Evolutionary conservation across 805 yeast genomes (phyloP).

Genomic region (Ogataea nitratoaversa): DNA sequence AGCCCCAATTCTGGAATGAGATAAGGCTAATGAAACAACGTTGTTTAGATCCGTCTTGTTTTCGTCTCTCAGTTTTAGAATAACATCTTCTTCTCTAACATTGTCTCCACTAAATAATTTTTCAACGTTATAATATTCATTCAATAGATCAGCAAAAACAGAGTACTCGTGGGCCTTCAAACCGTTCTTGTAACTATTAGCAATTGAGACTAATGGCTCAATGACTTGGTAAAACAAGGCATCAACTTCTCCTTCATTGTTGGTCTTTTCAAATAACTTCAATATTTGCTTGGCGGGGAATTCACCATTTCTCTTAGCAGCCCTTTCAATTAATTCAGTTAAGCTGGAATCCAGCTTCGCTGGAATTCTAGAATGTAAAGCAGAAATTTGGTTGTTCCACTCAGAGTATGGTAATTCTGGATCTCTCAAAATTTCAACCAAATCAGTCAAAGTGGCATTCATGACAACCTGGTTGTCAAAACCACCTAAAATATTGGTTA

Average conservation of each 20-base stretch:
- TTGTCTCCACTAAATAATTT: slow-evolving; percentile 70
- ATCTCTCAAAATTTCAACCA: slow-evolving; percentile 70
- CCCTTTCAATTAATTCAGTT: slow-evolving; percentile 60
- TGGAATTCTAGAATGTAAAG: slow-evolving; percentile 89
- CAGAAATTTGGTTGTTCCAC: slow-evolving; percentile 83
- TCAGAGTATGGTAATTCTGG: slow-evolving; percentile 87
- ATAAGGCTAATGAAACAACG: slow-evolving; percentile 71
- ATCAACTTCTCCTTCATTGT: slow-evolving; percentile 45
- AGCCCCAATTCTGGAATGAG: slow-evolving; percentile 91
- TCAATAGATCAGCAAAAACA: slow-evolving; percentile 65
- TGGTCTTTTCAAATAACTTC: slow-evolving; percentile 63
- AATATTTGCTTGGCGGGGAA: slow-evolving; percentile 90
- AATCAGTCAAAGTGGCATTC: slow-evolving; percentile 72
- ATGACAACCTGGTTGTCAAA: slow-evolving; percentile 93
- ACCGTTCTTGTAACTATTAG: slow-evolving; percentile 68
- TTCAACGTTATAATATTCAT: slow-evolving; percentile 76
- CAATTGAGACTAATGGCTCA: slow-evolving; percentile 71
- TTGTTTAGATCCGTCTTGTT: slow-evolving; percentile 68
- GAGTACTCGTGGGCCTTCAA: slow-evolving; percentile 77
- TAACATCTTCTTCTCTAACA: slow-evolving; percentile 82
- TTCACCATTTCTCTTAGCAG: slow-evolving; percentile 62
- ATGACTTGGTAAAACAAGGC: slow-evolving; percentile 51
- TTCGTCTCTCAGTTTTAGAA: slow-evolving; percentile 83
- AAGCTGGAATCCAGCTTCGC: slow-evolving; percentile 66
- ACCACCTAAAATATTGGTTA: slow-evolving; percentile 81